Conservation (phyloP, 1,139 yeast genomes). For the Yamadazyma spencermartinsiae region DNA sequence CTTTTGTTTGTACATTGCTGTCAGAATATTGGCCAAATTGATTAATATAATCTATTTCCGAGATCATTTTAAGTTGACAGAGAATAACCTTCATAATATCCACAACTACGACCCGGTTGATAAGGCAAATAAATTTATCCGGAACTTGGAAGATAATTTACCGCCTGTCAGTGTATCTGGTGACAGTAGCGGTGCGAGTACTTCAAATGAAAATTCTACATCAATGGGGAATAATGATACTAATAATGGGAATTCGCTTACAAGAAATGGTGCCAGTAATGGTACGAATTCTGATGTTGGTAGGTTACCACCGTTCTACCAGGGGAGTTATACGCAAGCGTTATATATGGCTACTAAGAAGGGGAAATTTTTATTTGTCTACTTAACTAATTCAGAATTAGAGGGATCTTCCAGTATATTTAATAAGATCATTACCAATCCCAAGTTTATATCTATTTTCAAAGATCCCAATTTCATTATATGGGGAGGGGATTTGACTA, state of each 20-base stretch:
- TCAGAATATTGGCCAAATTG: slow-evolving; percentile 26
- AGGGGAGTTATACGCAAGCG: slow-evolving; percentile 80
- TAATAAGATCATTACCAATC: slow-evolving; percentile 55
- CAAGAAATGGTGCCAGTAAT: neutral
- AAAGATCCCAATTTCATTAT: slow-evolving; percentile 54
- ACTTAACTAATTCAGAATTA: slow-evolving; percentile 72
- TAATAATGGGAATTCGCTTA: neutral
- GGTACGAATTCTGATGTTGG: neutral
- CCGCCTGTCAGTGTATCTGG: slow-evolving; percentile 14
- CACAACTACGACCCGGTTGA: slow-evolving; percentile 31
- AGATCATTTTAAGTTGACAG: slow-evolving; percentile 16
- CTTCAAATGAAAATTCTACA: neutral
- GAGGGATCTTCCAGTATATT: slow-evolving; percentile 61
- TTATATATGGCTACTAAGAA: slow-evolving; percentile 64
- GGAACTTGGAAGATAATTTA: slow-evolving; percentile 38
- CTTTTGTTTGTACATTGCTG: slow-evolving; percentile 23
- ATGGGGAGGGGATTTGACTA: slow-evolving; percentile 88
- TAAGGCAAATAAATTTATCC: slow-evolving; percentile 33
- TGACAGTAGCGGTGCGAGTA: neutral
- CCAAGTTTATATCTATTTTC: slow-evolving; percentile 52
- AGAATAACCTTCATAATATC: slow-evolving; percentile 3
- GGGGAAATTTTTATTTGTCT: slow-evolving; percentile 69
- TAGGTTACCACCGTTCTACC: slow-evolving; percentile 50
- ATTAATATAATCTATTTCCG: slow-evolving; percentile 30
- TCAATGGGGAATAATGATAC: neutral